Conservation (phyloP, 225 moss, liverwort and hornwort genomes). For the Thuidium tamariscinum region DNA sequence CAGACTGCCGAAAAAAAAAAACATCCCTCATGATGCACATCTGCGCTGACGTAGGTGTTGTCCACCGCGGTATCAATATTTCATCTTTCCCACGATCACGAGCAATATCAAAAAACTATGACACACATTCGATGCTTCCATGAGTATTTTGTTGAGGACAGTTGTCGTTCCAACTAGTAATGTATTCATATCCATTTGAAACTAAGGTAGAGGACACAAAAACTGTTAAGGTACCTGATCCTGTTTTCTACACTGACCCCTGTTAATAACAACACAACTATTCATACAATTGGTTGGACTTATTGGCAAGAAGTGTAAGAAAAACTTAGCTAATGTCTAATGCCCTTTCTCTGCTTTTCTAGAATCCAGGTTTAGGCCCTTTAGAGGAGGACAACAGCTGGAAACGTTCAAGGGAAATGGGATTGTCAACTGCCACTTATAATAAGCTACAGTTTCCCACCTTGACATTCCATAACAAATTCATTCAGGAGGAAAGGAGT, state of each 20-base stretch:
- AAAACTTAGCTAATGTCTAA: neutral
- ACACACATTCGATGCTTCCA: neutral
- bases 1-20: neutral
- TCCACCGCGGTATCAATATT: neutral
- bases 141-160: neutral
- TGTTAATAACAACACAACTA: neutral
- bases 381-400: neutral
- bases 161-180: neutral
- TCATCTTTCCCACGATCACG: neutral
- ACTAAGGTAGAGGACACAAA: neutral
- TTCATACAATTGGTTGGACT: neutral
- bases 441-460: neutral
- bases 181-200: neutral
- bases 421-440: neutral
- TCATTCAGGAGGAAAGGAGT: neutral
- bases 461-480: neutral
- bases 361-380: neutral
- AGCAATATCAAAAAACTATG: neutral
- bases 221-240: neutral
- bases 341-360: neutral
- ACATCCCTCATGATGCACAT: neutral
- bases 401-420: neutral
- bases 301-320: neutral
- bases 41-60: neutral
- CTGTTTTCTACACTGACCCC: neutral